These are phyloP conservation scores for Starmerella lactis-condensi DNA, from an alignment of 805 yeast species.

Conservation along the genomic window DNA sequence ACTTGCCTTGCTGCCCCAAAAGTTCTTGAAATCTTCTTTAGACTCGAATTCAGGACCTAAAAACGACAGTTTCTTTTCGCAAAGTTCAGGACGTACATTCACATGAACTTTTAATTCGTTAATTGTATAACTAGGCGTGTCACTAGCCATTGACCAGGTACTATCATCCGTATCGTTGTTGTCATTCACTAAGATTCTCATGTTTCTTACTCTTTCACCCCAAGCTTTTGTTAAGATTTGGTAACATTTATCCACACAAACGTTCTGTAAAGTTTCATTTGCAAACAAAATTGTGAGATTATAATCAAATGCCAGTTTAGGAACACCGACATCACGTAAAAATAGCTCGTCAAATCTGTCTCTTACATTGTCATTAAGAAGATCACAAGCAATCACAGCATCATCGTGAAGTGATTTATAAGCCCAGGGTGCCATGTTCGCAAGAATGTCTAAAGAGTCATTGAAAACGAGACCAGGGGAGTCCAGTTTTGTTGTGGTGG, in stretches of 20 bases:
- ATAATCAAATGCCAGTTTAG: constrained; percentile 35
- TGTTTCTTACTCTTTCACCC: constrained; percentile 8
- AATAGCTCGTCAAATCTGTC: constrained; percentile 73
- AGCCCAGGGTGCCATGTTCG: constrained; percentile 59
- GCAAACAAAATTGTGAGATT: constrained; percentile 11
- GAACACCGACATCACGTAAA: constrained; percentile 36
- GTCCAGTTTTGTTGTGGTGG: background rate
- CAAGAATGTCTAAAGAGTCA: constrained; percentile 50
- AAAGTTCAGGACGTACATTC: constrained; percentile 46
- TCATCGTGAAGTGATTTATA: constrained; percentile 42
- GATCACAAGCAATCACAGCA: constrained; percentile 47
- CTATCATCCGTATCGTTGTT: background rate
- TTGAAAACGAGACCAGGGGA: constrained; percentile 10
- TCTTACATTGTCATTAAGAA: constrained; percentile 58
- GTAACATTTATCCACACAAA: constrained; percentile 2
- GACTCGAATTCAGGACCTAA: constrained; percentile 46
- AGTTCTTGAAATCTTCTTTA: constrained; percentile 42
- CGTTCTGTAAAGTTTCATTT: background rate
- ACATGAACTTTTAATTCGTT: constrained; percentile 34
- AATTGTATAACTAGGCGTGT: constrained; percentile 4
- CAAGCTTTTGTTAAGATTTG: constrained; percentile 10
- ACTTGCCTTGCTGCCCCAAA: constrained; percentile 81
- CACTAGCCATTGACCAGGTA: constrained; percentile 16
- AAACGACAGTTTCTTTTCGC: constrained; percentile 67
- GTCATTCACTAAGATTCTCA: background rate